Percentiles rank a stretch among this genome's conserved stretches.
Evolutionary conservation across 352 stramenopile genomes (phyloP).

Genomic region (Globisporangium takayamanum): DNA sequence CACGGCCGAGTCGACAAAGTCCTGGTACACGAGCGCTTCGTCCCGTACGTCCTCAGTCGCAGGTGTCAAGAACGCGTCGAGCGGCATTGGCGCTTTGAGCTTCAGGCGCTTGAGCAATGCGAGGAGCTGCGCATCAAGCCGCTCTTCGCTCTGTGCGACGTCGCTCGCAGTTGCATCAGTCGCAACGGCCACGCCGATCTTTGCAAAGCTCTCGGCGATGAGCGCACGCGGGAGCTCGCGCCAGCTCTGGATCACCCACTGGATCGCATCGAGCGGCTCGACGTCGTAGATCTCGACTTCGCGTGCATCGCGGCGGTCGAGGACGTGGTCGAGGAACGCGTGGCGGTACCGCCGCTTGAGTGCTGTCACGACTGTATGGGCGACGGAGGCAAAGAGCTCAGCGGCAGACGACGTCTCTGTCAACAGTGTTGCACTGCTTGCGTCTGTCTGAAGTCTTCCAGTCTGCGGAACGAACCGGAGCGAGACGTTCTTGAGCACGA

Average conservation of each 20-base stretch:
- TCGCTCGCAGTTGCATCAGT: background rate
- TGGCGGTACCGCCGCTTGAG: conserved; percentile 60
- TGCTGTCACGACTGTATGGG: conserved; percentile 31
- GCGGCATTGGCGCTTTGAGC: conserved; percentile 28
- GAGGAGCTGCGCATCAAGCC: conserved; percentile 49
- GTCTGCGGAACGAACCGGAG: conserved; percentile 32
- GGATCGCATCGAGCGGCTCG: conserved; percentile 38
- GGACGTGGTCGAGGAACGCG: conserved; percentile 33
- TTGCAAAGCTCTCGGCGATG: conserved; percentile 41
- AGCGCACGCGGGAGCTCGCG: conserved; percentile 42
- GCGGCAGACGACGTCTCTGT: conserved; percentile 14
- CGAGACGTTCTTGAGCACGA: conserved; percentile 56
- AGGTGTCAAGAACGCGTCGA: conserved; percentile 49
- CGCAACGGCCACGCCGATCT: conserved; percentile 23
- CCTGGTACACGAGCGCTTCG: conserved; percentile 50
- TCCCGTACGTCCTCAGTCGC: conserved; percentile 38
- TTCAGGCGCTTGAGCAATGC: conserved; percentile 48
- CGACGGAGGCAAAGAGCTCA: conserved; percentile 28
- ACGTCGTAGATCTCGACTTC: conserved; percentile 36
- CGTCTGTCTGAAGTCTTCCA: too few species aligned
- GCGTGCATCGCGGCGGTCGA: conserved; percentile 36
- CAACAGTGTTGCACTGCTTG: conserved; percentile 15
- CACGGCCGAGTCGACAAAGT: conserved; percentile 61
- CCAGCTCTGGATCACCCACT: conserved; percentile 52
- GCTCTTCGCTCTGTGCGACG: conserved; percentile 28